A percentile compares a stretch with the other conserved stretches of the same genome.
Conservation (phyloP, 2,329 filamentous ascomycete species). For the Xylaria sp. region DNA sequence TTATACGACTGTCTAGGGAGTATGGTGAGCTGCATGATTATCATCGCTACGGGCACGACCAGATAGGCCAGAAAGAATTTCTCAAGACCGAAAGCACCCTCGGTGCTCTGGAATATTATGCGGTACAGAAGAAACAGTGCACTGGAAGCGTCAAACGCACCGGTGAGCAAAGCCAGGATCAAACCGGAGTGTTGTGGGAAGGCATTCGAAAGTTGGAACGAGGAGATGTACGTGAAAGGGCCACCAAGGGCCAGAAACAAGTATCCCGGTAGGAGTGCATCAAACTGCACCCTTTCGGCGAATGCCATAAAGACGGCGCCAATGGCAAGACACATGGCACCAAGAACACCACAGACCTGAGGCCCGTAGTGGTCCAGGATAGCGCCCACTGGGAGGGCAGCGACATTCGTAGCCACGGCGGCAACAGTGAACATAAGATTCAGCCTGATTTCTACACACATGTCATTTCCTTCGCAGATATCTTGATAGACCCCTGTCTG, state of each 20-base stretch:
- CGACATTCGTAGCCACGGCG: conserved; percentile 86
- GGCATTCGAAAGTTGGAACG: conserved; percentile 83
- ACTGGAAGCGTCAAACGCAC: conserved; percentile 83
- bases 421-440: conserved; percentile 95
- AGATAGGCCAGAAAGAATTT: conserved; percentile 77
- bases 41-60: conserved; percentile 69
- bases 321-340: conserved; percentile 68
- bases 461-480: conserved; percentile 55
- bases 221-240: conserved; percentile 81
- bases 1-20: conserved; percentile 82
- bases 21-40: conserved; percentile 69
- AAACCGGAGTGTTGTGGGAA: conserved; percentile 78
- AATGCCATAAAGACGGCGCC: conserved; percentile 78
- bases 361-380: conserved; percentile 85
- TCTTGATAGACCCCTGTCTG: conserved; percentile 73
- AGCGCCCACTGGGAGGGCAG: conserved; percentile 82
- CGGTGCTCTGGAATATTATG: conserved; percentile 67
- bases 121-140: conserved; percentile 79
- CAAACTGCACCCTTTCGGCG: conserved; percentile 67
- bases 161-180: conserved; percentile 80
- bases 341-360: conserved; percentile 73
- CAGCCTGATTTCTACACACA: conserved; percentile 65
- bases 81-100: conserved; percentile 61
- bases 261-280: conserved; percentile 77
- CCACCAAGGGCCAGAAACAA: conserved; percentile 78